phyloP scores from a whole-genome alignment of 805 yeast species.

The Candida sonorensis region DNA sequence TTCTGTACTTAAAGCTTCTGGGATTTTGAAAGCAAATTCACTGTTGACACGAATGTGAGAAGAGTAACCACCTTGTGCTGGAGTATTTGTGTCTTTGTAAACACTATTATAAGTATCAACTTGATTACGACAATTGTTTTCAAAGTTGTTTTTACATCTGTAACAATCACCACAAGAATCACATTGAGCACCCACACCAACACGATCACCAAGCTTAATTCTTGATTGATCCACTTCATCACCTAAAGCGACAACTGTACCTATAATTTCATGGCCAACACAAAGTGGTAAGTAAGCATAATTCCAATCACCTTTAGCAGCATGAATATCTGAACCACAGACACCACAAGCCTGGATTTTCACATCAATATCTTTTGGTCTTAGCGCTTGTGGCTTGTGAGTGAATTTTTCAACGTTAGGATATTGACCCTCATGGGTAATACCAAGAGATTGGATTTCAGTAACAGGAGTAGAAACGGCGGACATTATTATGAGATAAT shows the following conservation, averaged over 20 bases:
- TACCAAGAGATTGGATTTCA: slow-evolving; percentile 10
- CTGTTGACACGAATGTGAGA: slow-evolving; percentile 39
- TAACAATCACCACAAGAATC: slow-evolving; percentile 33
- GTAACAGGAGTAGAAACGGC: too few species aligned
- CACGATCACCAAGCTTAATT: slow-evolving; percentile 40
- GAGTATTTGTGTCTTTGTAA: slow-evolving; percentile 39
- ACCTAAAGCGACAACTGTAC: slow-evolving; percentile 32
- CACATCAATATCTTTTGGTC: slow-evolving; percentile 31
- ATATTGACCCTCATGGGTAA: slow-evolving; percentile 4
- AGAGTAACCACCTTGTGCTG: slow-evolving; percentile 45
- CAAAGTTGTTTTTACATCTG: slow-evolving; percentile 30
- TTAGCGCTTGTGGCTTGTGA: slow-evolving; percentile 8
- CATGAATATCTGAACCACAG: slow-evolving; percentile 51
- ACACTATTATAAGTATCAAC: slow-evolving; percentile 45
- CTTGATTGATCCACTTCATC: slow-evolving; percentile 21
- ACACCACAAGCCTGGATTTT: slow-evolving; percentile 37
- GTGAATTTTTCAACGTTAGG: slow-evolving; percentile 7
- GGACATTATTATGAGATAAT: too few species aligned
- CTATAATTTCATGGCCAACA: slow-evolving; percentile 42
- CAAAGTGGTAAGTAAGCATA: slow-evolving; percentile 9
- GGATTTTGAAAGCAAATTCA: slow-evolving; percentile 41
- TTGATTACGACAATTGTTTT: slow-evolving; percentile 41
- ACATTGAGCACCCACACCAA: slow-evolving; percentile 44
- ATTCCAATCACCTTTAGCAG: slow-evolving; percentile 39
- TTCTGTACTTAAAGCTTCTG: slow-evolving; percentile 35